A percentile compares a stretch with the other conserved stretches of the same genome.
Evolutionary conservation across 768 basidiomycete genomes (phyloP).

Genomic region (Ramaria sp.): DNA sequence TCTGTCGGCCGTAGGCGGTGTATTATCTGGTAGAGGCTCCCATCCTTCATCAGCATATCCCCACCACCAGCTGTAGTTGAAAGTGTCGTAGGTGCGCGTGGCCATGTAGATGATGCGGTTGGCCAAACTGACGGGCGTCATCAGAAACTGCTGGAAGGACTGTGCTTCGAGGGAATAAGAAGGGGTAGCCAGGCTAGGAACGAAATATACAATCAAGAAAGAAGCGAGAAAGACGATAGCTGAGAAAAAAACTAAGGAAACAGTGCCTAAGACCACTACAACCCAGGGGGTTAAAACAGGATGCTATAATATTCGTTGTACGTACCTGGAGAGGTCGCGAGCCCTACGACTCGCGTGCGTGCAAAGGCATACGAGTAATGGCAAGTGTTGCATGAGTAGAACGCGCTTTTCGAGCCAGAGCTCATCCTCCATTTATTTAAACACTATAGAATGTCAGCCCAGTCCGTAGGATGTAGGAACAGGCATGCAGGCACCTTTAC

Average conservation of each 20-base stretch:
- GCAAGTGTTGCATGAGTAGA: slow-evolving; percentile 76
- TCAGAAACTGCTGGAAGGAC: slow-evolving; percentile 30
- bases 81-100: slow-evolving; percentile 31
- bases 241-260: slow-evolving; percentile 55
- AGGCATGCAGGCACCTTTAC: slow-evolving; percentile 31
- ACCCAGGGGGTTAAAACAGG: not conserved
- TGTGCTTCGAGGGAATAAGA: slow-evolving; percentile 26
- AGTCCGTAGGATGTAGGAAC: not conserved
- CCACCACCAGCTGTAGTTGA: not conserved
- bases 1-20: slow-evolving; percentile 9
- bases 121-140: slow-evolving; percentile 47
- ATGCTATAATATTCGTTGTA: not conserved
- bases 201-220: slow-evolving; percentile 57
- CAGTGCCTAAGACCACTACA: slow-evolving; percentile 51
- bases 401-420: slow-evolving; percentile 51
- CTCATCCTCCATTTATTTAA: slow-evolving; percentile 64
- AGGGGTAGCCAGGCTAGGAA: slow-evolving; percentile 49
- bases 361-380: slow-evolving; percentile 68
- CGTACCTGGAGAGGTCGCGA: slow-evolving; percentile 70
- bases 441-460: slow-evolving; percentile 25
- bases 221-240: slow-evolving; percentile 58
- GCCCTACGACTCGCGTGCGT: slow-evolving; percentile 55
- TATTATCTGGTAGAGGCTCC: slow-evolving; percentile 16
- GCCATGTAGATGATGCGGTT: slow-evolving; percentile 54
- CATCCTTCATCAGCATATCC: slow-evolving; percentile 44